A percentile compares a stretch with the other conserved stretches of the same genome.
phyloP scores from a whole-genome alignment of 129 eudicot genomes.

The Flaveria robusta region DNA sequence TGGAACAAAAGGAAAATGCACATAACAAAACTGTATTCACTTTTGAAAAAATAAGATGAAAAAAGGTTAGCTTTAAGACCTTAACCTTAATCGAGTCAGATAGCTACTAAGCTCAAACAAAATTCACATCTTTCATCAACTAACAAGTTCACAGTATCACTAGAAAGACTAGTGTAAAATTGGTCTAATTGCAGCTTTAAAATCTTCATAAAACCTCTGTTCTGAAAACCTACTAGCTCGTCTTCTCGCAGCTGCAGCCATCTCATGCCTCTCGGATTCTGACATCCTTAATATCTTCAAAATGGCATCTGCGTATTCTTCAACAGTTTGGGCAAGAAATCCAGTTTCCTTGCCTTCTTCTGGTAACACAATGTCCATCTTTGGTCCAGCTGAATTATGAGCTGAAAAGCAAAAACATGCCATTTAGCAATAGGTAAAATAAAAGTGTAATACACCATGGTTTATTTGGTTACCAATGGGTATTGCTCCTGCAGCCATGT shows the following conservation, averaged over 20 bases:
- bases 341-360: constrained; percentile 84
- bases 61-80: background rate
- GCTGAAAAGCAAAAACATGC: constrained; percentile 47
- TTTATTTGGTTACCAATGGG: constrained; percentile 64
- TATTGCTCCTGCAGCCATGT: constrained; percentile 97
- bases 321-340: constrained; percentile 67
- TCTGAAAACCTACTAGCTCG: constrained; percentile 84
- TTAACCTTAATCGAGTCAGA: background rate
- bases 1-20: background rate
- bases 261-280: constrained; percentile 56
- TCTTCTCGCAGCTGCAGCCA: constrained; percentile 85
- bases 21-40: background rate
- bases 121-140: constrained; percentile 4
- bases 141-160: constrained; percentile 26
- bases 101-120: no score
- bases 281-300: constrained; percentile 62
- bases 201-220: constrained; percentile 80
- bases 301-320: constrained; percentile 83
- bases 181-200: constrained; percentile 57
- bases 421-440: background rate
- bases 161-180: constrained; percentile 32
- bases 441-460: background rate
- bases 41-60: no score
- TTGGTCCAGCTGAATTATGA: constrained; percentile 97
- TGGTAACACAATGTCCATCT: constrained; percentile 86